phyloP scores from a whole-genome alignment of 345 rosid species.

The Gossypium longicalyx region DNA sequence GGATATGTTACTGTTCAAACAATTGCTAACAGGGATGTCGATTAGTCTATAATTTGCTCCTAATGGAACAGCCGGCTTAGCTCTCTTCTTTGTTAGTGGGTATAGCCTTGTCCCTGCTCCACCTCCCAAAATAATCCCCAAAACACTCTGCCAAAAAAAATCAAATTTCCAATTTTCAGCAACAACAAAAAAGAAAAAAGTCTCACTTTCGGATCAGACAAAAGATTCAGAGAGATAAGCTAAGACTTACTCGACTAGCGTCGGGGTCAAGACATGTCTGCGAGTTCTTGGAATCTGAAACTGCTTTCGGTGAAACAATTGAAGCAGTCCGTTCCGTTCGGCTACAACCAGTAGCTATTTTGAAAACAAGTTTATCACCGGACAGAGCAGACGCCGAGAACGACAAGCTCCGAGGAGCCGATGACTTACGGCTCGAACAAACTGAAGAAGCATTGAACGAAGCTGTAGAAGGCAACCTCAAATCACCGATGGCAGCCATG shows the following conservation, averaged over 20 bases:
- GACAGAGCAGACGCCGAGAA: slow-evolving; percentile 50
- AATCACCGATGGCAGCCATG: slow-evolving; percentile 44
- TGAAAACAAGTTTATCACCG: slow-evolving; percentile 37
- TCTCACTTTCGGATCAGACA: background rate
- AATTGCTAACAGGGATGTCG: slow-evolving; percentile 95
- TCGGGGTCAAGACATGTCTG: slow-evolving; percentile 98
- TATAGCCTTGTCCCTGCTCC: slow-evolving; percentile 93
- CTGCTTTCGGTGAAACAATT: slow-evolving; percentile 74
- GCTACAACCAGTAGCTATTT: slow-evolving; percentile 13
- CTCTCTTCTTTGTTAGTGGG: slow-evolving; percentile 95
- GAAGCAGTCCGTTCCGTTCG: slow-evolving; percentile 30
- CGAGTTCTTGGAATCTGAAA: slow-evolving; percentile 80
- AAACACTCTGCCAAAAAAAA: slow-evolving; percentile 62
- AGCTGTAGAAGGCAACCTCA: slow-evolving; percentile 28
- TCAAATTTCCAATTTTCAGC: background rate
- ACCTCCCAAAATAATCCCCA: slow-evolving; percentile 93
- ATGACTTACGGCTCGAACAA: slow-evolving; percentile 17
- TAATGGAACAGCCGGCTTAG: slow-evolving; percentile 91
- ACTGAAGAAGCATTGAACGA: slow-evolving; percentile 13
- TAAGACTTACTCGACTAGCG: slow-evolving; percentile 75
- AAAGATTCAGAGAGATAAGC: background rate
- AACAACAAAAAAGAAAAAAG: background rate
- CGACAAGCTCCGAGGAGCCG: slow-evolving; percentile 27
- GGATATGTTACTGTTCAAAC: slow-evolving; percentile 83
- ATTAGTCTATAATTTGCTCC: slow-evolving; percentile 94